Evolutionary conservation across 2,329 filamentous ascomycete genomes (phyloP).

Genomic region (Sporothrix globosa): DNA sequence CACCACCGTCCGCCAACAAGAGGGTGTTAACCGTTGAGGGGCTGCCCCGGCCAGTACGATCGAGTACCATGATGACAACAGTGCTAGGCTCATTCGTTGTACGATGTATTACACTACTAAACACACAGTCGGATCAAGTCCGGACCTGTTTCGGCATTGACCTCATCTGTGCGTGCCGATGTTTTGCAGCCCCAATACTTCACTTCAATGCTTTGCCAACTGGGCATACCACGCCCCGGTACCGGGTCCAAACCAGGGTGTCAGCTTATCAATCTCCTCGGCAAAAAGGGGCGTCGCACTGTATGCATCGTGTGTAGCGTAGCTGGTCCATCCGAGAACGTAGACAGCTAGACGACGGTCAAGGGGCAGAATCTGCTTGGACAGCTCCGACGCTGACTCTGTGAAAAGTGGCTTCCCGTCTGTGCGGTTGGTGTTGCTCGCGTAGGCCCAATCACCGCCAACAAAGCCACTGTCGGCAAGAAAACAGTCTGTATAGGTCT

Average conservation of each 20-base stretch:
- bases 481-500: constrained; percentile 2
- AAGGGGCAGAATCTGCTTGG: background rate
- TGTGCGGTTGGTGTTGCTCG: background rate
- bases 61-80: too few species aligned
- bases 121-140: too few species aligned
- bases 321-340: background rate
- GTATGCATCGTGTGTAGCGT: constrained; percentile 2
- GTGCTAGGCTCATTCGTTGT: too few species aligned
- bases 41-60: too few species aligned
- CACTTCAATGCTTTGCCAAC: background rate
- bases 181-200: too few species aligned
- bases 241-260: background rate
- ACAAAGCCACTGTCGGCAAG: background rate
- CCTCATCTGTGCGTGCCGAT: too few species aligned
- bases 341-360: background rate
- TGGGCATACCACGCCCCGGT: background rate
- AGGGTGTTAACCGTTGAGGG: too few species aligned
- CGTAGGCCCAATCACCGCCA: background rate
- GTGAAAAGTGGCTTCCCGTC: background rate
- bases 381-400: background rate
- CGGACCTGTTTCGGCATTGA: too few species aligned
- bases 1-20: too few species aligned
- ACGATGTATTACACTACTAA: too few species aligned
- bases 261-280: constrained; percentile 2
- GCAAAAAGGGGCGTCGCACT: constrained; percentile 4